These are phyloP conservation scores for Uromyces viciae-fabae DNA, from an alignment of 1,284 basidiomycete species.

Conservation along the genomic window DNA sequence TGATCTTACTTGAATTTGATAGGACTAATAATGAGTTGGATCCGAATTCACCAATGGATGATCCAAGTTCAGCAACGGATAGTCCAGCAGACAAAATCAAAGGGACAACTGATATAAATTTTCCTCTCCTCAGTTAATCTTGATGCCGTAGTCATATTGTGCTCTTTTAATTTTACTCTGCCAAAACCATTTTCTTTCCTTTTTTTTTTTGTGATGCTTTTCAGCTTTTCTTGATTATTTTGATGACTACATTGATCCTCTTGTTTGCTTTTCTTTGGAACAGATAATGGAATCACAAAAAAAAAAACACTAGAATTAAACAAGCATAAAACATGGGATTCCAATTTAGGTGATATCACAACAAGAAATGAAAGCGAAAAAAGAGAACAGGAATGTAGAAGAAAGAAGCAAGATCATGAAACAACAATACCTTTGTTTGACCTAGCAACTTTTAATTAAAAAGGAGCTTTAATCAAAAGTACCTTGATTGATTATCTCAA, in stretches of 20 bases:
- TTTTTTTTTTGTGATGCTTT: not conserved
- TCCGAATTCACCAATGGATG: constrained; percentile 12
- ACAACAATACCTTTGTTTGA: not conserved
- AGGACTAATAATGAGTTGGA: constrained; percentile 33
- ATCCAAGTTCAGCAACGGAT: not conserved
- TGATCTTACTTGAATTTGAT: not conserved
- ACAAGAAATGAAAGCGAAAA: too few species aligned
- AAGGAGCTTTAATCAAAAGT: too few species aligned
- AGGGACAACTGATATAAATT: constrained; percentile 13
- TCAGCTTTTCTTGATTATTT: too few species aligned
- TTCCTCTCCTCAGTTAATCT: constrained; percentile 32
- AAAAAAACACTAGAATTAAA: constrained; percentile 30
- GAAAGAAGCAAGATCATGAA: constrained; percentile 60
- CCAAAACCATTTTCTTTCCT: constrained; percentile 25
- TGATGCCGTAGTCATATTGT: constrained; percentile 37
- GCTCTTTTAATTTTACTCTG: constrained; percentile 38
- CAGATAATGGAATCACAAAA: constrained; percentile 36
- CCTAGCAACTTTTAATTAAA: too few species aligned
- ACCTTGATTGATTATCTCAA: too few species aligned
- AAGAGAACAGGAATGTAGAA: too few species aligned
- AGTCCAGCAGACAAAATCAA: not conserved
- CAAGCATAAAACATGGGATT: constrained; percentile 24
- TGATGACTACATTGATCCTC: not conserved
- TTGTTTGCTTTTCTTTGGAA: not conserved
- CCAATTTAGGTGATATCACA: constrained; percentile 52